Conservation (phyloP, 371 early-diverging fungal genomes). For the Mortierella sp. region DNA sequence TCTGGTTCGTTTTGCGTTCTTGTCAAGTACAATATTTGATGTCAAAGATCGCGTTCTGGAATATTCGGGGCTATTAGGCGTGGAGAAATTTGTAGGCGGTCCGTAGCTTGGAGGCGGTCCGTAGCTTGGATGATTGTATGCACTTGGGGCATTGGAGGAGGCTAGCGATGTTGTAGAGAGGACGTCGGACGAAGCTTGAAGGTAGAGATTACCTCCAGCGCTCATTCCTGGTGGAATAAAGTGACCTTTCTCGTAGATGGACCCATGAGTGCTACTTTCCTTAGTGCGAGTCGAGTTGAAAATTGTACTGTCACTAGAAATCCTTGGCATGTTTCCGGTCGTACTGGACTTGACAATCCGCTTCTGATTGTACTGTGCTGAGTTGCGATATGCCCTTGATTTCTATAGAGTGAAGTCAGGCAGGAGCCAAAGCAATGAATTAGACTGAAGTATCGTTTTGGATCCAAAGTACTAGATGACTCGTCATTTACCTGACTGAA, state of each 20-base stretch:
- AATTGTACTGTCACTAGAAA: conserved; percentile 48
- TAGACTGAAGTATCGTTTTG: too few relatives aligned
- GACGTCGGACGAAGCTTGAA: conserved; percentile 35
- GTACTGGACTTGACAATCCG: conserved; percentile 36
- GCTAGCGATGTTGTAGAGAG: conserved; percentile 49
- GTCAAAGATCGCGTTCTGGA: conserved; percentile 31
- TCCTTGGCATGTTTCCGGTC: conserved; percentile 35
- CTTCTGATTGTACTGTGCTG: background rate
- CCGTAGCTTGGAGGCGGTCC: conserved; percentile 22
- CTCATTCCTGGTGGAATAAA: conserved; percentile 30
- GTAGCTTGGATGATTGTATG: conserved; percentile 25
- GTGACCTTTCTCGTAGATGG: conserved; percentile 20
- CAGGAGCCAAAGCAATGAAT: too few relatives aligned
- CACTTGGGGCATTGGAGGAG: conserved; percentile 36
- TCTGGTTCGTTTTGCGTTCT: conserved; percentile 32
- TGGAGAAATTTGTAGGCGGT: conserved; percentile 7
- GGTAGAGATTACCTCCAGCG: conserved; percentile 27
- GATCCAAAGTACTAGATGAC: too few relatives aligned
- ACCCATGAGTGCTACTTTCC: conserved; percentile 17
- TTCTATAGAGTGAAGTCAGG: background rate
- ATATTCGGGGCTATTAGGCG: conserved; percentile 25
- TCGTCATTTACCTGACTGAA: conserved; percentile 18
- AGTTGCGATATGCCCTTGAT: too few relatives aligned
- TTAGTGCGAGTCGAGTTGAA: conserved; percentile 23
- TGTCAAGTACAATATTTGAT: conserved; percentile 32